Conservation (phyloP, 169 alveolate species). For the Fabrea salina region DNA sequence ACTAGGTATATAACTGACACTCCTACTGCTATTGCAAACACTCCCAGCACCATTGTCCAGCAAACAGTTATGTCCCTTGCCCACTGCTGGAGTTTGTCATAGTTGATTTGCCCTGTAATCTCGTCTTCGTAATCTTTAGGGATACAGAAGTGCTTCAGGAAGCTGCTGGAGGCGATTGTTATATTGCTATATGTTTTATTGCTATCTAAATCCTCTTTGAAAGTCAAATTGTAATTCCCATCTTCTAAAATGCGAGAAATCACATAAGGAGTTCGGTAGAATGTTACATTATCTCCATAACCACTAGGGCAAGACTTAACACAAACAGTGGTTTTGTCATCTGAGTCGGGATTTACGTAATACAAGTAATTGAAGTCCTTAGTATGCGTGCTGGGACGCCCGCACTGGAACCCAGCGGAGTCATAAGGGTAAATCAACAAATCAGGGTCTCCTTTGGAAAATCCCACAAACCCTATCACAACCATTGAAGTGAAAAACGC, state of each 20-base stretch:
- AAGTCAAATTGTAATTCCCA: not conserved
- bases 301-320: slow-evolving; percentile 18
- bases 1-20: not conserved
- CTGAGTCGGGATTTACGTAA: not conserved
- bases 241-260: not conserved
- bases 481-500: slow-evolving; percentile 51
- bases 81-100: not conserved
- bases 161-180: not conserved
- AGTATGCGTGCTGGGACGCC: slow-evolving; percentile 4
- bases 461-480: slow-evolving; percentile 57
- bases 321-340: not conserved
- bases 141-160: too few species aligned
- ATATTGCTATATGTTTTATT: not conserved
- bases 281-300: not conserved
- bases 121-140: not conserved
- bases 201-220: not conserved
- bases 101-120: not conserved
- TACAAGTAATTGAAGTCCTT: slow-evolving; percentile 16
- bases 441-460: slow-evolving; percentile 65
- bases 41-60: slow-evolving; percentile 10
- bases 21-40: not conserved
- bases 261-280: not conserved
- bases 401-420: slow-evolving; percentile 55
- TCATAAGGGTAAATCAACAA: slow-evolving; percentile 62
- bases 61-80: not conserved